Evolutionary conservation across 805 yeast species (phyloP).

Genomic region (Schwanniomyces vanrijiae): DNA sequence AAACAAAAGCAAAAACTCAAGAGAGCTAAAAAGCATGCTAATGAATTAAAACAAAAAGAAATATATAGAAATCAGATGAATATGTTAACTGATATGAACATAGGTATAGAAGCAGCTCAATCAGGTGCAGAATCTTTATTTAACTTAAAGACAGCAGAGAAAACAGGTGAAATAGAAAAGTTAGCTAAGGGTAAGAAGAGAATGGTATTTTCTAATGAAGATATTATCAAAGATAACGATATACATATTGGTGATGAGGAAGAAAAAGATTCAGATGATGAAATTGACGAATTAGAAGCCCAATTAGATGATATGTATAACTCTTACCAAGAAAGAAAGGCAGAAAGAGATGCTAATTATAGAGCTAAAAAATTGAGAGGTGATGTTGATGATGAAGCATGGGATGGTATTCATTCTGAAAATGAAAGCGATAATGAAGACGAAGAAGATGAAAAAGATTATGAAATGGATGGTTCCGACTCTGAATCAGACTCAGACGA

Average conservation of each 20-base stretch:
- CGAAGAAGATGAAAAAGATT: conserved; percentile 38
- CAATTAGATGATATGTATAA: conserved; percentile 83
- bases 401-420: conserved; percentile 69
- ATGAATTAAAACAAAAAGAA: conserved; percentile 85
- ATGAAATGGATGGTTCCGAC: conserved; percentile 43
- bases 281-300: conserved; percentile 67
- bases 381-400: conserved; percentile 70
- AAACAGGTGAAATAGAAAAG: conserved; percentile 76
- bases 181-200: conserved; percentile 74
- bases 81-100: conserved; percentile 88
- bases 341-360: conserved; percentile 68
- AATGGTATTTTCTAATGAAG: conserved; percentile 60
- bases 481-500: conserved; percentile 70
- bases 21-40: conserved; percentile 79
- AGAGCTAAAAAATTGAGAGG: conserved; percentile 74
- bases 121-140: conserved; percentile 79
- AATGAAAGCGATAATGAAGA: conserved; percentile 35
- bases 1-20: conserved; percentile 67
- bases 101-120: conserved; percentile 89
- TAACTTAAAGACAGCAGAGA: conserved; percentile 81
- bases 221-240: conserved; percentile 54
- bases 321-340: conserved; percentile 61
- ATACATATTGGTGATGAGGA: conserved; percentile 52
- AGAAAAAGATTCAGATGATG: conserved; percentile 45
- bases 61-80: conserved; percentile 91